phyloP scores from a whole-genome alignment of 768 basidiomycete species.

The Phlebiopsis flavidoalba region DNA sequence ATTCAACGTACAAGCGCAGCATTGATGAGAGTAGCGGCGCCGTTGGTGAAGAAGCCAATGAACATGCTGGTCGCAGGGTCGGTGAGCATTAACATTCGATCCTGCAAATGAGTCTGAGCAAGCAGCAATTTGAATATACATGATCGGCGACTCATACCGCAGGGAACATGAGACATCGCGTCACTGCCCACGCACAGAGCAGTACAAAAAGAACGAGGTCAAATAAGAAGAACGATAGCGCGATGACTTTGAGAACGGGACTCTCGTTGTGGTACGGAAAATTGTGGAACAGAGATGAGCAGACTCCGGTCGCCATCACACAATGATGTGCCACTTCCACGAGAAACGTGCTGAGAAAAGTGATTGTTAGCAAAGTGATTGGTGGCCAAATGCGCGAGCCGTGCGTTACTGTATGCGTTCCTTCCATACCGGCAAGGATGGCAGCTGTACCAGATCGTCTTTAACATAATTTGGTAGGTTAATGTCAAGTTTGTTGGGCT shows the following conservation, averaged over 20 bases:
- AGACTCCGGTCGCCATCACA: constrained; percentile 43
- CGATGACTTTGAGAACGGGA: constrained; percentile 27
- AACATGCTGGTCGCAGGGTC: constrained; percentile 42
- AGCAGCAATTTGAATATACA: background rate
- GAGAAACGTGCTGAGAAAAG: constrained; percentile 35
- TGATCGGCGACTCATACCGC: constrained; percentile 12
- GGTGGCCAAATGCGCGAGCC: background rate
- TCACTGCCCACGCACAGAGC: constrained; percentile 21
- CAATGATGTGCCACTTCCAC: constrained; percentile 41
- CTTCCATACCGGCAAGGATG: background rate
- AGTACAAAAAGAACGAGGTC: constrained; percentile 36
- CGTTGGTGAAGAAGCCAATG: constrained; percentile 40
- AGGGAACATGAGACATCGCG: constrained; percentile 30
- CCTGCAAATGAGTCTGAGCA: constrained; percentile 6
- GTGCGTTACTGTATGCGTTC: constrained; percentile 6
- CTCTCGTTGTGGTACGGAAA: constrained; percentile 37
- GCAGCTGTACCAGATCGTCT: background rate
- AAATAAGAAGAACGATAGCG: constrained; percentile 32
- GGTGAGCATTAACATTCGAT: constrained; percentile 25
- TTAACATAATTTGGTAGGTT: background rate
- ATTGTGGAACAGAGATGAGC: constrained; percentile 34
- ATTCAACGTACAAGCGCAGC: constrained; percentile 27
- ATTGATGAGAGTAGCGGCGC: constrained; percentile 38
- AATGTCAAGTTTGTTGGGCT: background rate
- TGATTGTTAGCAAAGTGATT: background rate